Evolutionary conservation across 805 yeast genomes (phyloP).

Genomic region (Spathaspora hagerdaliae): DNA sequence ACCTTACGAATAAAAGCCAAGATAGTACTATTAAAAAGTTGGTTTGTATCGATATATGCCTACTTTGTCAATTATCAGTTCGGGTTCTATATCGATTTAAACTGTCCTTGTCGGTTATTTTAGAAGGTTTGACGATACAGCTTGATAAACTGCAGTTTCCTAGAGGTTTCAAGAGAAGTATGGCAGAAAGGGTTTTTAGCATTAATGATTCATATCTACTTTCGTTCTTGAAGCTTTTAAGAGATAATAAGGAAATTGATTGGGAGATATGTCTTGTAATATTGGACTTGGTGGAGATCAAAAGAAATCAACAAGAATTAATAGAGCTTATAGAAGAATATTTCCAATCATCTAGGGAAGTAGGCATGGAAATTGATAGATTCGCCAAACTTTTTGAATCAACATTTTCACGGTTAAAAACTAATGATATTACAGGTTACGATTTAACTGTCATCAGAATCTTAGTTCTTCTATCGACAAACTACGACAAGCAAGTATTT

Average conservation of each 20-base stretch:
- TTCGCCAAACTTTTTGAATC: neutral
- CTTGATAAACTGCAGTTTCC: neutral
- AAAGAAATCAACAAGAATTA: neutral
- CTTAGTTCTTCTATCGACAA: conserved; percentile 11
- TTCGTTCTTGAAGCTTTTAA: neutral
- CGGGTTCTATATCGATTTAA: neutral
- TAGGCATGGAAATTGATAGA: neutral
- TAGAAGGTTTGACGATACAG: neutral
- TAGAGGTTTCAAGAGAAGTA: neutral
- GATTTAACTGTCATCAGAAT: conserved; percentile 7
- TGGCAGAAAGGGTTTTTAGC: neutral
- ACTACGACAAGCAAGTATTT: conserved; percentile 1
- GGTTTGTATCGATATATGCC: neutral
- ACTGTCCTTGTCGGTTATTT: neutral
- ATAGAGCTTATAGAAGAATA: neutral
- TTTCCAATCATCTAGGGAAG: neutral
- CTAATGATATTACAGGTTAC: neutral
- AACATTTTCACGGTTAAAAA: neutral
- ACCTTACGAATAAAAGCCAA: too few species aligned
- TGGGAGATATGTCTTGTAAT: neutral
- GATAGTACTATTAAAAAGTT: neutral
- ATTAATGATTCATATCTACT: neutral
- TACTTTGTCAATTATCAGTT: neutral
- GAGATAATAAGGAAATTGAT: neutral
- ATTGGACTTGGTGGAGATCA: neutral